phyloP scores from a whole-genome alignment of 2,329 filamentous ascomycete genomes.

The Scytalidium lignicola region DNA sequence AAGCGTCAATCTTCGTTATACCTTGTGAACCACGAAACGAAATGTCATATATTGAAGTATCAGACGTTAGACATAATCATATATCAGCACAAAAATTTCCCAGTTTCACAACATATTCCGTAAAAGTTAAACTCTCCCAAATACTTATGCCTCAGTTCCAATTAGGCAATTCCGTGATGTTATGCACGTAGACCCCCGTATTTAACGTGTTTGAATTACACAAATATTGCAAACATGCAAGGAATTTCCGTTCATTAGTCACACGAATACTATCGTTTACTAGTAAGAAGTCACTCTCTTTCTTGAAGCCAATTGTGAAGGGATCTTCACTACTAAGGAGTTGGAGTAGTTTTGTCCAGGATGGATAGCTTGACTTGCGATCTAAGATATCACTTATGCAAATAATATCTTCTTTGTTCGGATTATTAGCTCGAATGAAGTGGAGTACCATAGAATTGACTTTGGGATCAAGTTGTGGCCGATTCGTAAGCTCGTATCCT shows the following conservation, averaged over 20 bases:
- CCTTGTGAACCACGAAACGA: too few relatives aligned
- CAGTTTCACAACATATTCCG: too few relatives aligned
- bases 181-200: not conserved
- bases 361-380: constrained; percentile 4
- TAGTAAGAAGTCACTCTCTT: constrained; percentile 7
- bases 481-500: not conserved
- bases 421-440: constrained; percentile 4
- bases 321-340: constrained; percentile 7
- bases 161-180: too few relatives aligned
- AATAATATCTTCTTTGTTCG: constrained; percentile 11
- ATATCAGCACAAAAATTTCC: too few relatives aligned
- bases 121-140: too few relatives aligned
- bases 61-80: too few relatives aligned
- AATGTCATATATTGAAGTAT: too few relatives aligned
- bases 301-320: constrained; percentile 7
- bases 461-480: not conserved
- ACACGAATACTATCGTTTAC: constrained; percentile 11
- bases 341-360: constrained; percentile 11
- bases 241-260: constrained; percentile 11
- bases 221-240: constrained; percentile 13
- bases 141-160: too few relatives aligned
- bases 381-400: constrained; percentile 10
- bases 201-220: constrained; percentile 9
- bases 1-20: too few relatives aligned
- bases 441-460: constrained; percentile 11